Percentiles rank a stretch among this genome's conserved stretches.
Conservation (phyloP, 2,329 filamentous ascomycete species). For the Alternaria conjuncta region DNA sequence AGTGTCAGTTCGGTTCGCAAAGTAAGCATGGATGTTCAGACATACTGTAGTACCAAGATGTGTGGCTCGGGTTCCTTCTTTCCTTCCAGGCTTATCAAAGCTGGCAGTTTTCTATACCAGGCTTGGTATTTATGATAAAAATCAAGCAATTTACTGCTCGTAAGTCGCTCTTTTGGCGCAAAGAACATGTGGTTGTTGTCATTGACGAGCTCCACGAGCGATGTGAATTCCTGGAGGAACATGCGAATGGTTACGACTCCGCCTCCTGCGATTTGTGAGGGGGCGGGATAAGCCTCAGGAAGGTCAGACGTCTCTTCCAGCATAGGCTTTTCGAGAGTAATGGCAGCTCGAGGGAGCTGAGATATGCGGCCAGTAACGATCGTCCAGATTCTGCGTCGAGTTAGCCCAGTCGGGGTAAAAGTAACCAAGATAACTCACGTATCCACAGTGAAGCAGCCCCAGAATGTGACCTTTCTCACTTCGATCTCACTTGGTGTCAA, state of each 20-base stretch:
- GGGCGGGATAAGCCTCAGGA: conserved; percentile 44
- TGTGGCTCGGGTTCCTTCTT: conserved; percentile 69
- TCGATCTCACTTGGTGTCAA: conserved; percentile 54
- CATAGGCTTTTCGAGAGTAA: conserved; percentile 56
- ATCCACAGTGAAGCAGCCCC: conserved; percentile 59
- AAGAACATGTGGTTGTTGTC: conserved; percentile 75
- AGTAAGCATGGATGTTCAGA: conserved; percentile 18
- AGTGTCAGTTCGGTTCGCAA: conserved; percentile 13
- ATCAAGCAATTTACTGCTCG: conserved; percentile 66
- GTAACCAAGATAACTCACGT: conserved; percentile 45
- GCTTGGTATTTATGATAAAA: conserved; percentile 72
- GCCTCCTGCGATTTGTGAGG: conserved; percentile 10
- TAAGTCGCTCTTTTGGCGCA: conserved; percentile 70
- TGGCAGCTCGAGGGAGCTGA: conserved; percentile 56
- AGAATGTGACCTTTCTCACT: conserved; percentile 60
- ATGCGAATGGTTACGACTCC: conserved; percentile 36
- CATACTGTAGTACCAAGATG: conserved; percentile 76
- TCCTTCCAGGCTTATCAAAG: conserved; percentile 61
- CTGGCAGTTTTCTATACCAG: conserved; percentile 74
- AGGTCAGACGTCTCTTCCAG: conserved; percentile 64
- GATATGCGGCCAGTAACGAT: conserved; percentile 56
- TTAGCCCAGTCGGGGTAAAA: conserved; percentile 7
- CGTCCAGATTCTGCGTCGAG: conserved; percentile 50
- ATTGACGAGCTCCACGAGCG: conserved; percentile 76
- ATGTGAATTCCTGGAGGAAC: conserved; percentile 65